Base-by-base conservation (phyloP, 345 rosid genomes). In the Arabidopsis arenosa region DNA sequence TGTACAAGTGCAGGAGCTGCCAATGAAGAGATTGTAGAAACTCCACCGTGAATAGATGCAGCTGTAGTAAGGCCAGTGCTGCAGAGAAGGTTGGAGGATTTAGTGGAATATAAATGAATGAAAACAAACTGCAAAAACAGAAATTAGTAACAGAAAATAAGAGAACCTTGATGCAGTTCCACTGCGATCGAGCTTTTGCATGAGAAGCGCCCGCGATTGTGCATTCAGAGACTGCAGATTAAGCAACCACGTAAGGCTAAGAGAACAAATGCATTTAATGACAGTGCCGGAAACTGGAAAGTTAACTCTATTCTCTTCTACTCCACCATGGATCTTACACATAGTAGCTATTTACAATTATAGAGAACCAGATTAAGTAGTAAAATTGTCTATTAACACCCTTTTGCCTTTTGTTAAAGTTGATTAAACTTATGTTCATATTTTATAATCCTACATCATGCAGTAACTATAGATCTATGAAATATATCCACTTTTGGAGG, bases 161-260 rank as follows among this genome's bases (percentile, higher is more conserved):
- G 18, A 23, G 73, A 84, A 96, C 99, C 92, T 89, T 60, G 98
- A 66, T 63, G 89, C 83, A 47, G 85, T 84, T 79, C 97, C 97
- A 81, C 87, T 87, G 35, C 97, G 96, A 76, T 89, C 99, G 78
- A 96, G 83, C 90, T 89, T 96, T 82, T 78, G 89, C 98, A 96
- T 96, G 72, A 96, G 88, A 70, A 83, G 79, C 39, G 92, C 94
- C 80, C 98, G 90, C 33, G 99, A 90, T 43, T 86, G 89, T 37
- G 97, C 96, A 88, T 91, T 93, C 73, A 95, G 70, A 51, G 97
- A 80, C 99, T 93, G 90, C 80, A 84, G 80, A 18, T 72, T 58
- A 56, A 48, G 65, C 5, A 71, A 57, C 62, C 9, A 66, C 26
- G 51, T 78, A 43, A 71, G 55, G 54, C 37, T 41, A 40, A 7